phyloP scores from a whole-genome alignment of 225 moss, liverwort and hornwort genomes.

The Pleurozium schreberi region DNA sequence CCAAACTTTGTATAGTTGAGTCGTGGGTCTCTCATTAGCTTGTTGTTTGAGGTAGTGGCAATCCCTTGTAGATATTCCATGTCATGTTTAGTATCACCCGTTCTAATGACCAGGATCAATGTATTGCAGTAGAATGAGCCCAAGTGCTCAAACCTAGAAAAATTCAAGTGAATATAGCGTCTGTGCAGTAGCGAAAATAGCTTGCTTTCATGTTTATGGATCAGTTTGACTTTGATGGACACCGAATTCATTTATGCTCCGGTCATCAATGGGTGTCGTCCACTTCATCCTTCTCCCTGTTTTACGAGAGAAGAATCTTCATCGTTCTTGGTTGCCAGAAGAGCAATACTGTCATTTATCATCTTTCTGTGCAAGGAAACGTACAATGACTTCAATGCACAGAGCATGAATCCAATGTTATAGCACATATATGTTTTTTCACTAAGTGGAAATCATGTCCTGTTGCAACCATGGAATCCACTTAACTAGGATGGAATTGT shows the following conservation, averaged over 20 bases:
- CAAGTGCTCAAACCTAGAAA: background rate
- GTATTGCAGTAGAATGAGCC: background rate
- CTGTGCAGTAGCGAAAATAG: background rate
- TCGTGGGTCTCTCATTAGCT: background rate
- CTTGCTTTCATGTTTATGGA: background rate
- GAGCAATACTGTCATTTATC: background rate
- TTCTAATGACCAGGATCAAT: background rate
- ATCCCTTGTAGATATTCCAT: background rate
- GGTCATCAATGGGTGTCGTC: background rate
- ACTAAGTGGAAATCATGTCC: background rate
- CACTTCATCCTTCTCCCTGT: background rate
- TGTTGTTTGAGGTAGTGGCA: background rate
- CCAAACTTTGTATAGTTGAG: background rate
- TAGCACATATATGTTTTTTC: background rate
- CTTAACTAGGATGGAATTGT: too few relatives aligned
- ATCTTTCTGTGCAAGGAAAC: background rate
- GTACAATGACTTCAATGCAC: background rate
- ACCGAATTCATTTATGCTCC: background rate
- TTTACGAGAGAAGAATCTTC: background rate
- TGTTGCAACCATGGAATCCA: background rate
- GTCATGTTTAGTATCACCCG: background rate
- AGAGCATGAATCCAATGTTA: background rate
- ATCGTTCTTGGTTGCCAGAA: background rate
- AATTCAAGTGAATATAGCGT: background rate
- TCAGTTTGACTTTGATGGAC: background rate